A percentile compares a stretch with the other conserved stretches of the same genome.
phyloP scores from a whole-genome alignment of 192 early-diverging fungal genomes.

The Phlyctochytrium arcticum region DNA sequence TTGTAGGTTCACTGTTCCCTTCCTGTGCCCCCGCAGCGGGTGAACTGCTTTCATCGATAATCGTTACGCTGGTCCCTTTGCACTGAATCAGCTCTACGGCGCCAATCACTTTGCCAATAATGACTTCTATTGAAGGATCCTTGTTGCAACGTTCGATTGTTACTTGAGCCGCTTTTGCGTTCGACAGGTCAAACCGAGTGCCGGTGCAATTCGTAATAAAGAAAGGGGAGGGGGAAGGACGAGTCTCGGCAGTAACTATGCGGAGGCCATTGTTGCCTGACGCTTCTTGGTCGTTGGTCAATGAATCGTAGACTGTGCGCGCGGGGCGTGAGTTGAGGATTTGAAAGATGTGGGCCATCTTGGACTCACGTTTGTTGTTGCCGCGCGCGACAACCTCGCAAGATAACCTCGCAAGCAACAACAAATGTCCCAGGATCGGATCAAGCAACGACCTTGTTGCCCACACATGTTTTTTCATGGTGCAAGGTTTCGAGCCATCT shows the following conservation, averaged over 20 bases:
- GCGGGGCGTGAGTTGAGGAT: conserved; percentile 5
- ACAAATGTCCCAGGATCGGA: too few species aligned
- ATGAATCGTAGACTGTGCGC: conserved; percentile 1
- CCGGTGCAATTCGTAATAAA: not conserved
- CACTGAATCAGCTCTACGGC: not conserved
- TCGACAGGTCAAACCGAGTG: not conserved
- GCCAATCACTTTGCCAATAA: not conserved
- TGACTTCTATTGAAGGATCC: not conserved
- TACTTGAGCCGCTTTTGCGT: conserved; percentile 1
- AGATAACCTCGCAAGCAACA: too few species aligned
- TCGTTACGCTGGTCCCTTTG: not conserved
- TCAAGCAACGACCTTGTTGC: too few species aligned
- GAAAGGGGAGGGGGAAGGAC: not conserved
- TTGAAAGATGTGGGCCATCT: not conserved
- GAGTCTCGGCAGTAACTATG: not conserved
- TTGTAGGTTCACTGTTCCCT: too few species aligned
- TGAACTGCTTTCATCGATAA: not conserved
- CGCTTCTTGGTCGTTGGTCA: not conserved
- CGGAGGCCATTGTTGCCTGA: too few species aligned
- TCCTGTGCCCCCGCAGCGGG: too few species aligned
- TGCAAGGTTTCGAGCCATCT: too few species aligned
- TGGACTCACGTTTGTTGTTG: too few species aligned
- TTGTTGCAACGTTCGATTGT: not conserved
- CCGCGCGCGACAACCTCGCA: too few species aligned
- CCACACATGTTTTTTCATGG: too few species aligned